Percentiles rank a stretch among this genome's conserved stretches.
Conservation (phyloP, 768 basidiomycete genomes). For the Tylopilus plumbeoviolaceoides region DNA sequence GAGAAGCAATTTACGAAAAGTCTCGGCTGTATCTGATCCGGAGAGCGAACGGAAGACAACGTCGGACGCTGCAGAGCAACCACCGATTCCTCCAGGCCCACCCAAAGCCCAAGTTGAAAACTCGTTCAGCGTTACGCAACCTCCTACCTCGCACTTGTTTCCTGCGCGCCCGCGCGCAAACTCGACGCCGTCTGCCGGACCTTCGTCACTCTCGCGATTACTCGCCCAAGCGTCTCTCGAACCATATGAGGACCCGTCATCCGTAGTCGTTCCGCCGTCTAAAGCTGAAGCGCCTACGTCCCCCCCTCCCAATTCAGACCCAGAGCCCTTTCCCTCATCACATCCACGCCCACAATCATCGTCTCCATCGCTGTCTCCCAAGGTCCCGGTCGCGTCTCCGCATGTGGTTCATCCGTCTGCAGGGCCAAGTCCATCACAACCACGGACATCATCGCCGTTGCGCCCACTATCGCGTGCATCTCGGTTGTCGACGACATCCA, state of each 20-base stretch:
- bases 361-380: constrained; percentile 1
- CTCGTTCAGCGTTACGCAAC: constrained; percentile 58
- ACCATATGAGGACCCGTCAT: constrained; percentile 29
- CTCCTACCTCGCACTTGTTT: constrained; percentile 67
- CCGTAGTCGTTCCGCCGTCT: constrained; percentile 27
- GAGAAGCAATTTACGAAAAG: constrained; percentile 49
- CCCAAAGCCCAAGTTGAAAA: constrained; percentile 72
- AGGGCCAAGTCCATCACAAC: constrained; percentile 32
- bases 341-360: constrained; percentile 36
- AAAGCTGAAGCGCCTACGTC: constrained; percentile 33
- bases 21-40: constrained; percentile 34
- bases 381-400: constrained; percentile 1
- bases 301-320: constrained; percentile 5
- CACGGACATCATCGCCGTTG: constrained; percentile 49
- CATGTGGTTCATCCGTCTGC: constrained; percentile 22
- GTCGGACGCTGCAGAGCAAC: constrained; percentile 9
- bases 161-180: constrained; percentile 59
- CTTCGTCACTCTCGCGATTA: constrained; percentile 75
- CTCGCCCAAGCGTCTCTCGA: constrained; percentile 64
- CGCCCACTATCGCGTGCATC: constrained; percentile 74
- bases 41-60: constrained; percentile 37
- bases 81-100: constrained; percentile 47
- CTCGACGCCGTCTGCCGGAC: constrained; percentile 66
- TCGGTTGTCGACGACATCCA: constrained; percentile 62
- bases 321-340: constrained; percentile 19